Percentiles rank a stretch among this genome's conserved stretches.
phyloP scores from a whole-genome alignment of 176 grass and related monocot genomes.

The Melocanna baccifera region DNA sequence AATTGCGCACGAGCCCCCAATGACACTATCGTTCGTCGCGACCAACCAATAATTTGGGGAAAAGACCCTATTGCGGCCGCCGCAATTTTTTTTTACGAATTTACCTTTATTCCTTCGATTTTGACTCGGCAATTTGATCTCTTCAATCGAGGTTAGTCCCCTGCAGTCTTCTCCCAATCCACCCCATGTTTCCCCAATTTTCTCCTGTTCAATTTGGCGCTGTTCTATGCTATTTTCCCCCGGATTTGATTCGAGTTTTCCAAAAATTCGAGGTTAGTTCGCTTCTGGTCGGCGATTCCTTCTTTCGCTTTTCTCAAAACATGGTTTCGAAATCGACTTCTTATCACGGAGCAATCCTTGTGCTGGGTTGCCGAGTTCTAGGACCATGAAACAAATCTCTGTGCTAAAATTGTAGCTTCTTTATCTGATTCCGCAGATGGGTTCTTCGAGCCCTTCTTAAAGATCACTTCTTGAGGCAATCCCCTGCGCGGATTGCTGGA shows the following conservation, averaged over 20 bases:
- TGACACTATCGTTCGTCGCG: constrained; percentile 22
- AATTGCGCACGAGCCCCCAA: neutral
- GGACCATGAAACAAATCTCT: neutral
- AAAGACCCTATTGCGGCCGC: constrained; percentile 27
- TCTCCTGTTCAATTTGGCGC: neutral
- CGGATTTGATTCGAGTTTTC: neutral
- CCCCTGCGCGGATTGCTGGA: neutral
- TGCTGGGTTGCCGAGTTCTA: neutral
- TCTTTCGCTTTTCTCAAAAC: neutral
- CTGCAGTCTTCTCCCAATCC: neutral
- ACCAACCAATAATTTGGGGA: constrained; percentile 25
- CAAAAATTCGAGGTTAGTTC: neutral
- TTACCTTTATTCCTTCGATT: neutral
- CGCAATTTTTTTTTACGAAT: neutral
- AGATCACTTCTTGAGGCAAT: neutral
- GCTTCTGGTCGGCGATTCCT: neutral
- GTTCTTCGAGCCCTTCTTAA: neutral
- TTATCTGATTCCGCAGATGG: constrained; percentile 37
- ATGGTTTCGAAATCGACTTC: neutral
- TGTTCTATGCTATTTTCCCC: neutral
- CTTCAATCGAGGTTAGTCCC: constrained; percentile 36
- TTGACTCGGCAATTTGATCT: neutral
- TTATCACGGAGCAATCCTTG: neutral
- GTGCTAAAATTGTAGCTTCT: constrained; percentile 21
- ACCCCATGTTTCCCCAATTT: neutral